Evolutionary conservation across 495 filamentous ascomycete species (phyloP), one percentile per base, ranked within the genome.

Genomic region (Cetradonia linearis): DNA sequence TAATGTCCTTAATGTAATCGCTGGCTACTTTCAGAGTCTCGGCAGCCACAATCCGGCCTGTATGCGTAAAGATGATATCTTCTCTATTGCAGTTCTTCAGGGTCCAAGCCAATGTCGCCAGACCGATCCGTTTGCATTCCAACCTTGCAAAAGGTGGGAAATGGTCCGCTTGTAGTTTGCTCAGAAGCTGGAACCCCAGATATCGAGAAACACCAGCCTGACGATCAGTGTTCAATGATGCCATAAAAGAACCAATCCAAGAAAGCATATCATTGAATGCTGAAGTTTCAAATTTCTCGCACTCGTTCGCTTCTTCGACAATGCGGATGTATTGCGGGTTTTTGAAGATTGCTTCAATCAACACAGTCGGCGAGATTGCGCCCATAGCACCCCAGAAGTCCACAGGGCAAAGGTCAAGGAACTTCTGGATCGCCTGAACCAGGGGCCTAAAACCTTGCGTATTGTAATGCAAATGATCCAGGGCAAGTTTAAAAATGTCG

Each of bases 331-430:
- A 85, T 37, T 83, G 81, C 20, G 83, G 80, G 63, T 84, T 89
- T 55, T 80, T 80, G 68, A 92, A 86, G 50, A 93, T 81, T 55
- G 86, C 81, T 62, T 94, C 88, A 52, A 87, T 81, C 44, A 95
- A 76, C 31, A 82, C 77, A 34, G 83, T 81, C 8, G 88, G 85
- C 2, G 86, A 86, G 49, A 90, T 86, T 18, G 85, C 78, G 34
- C 86, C 86, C 75, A 89, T 86, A 1, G 89, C 87, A 63, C 86
- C 84, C 91, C 91, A 95, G 65, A 95, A 94, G 59, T 86, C 85
- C 47, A 77, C 79, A 0, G 87, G 79, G 0, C 88, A 85, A 60
- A 86, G 86, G 59, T 83, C 80, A 47, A 96, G 72, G 16, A 95
- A 76, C 11, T 70, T 75, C 33, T 78, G 77, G 53, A 93, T 81